These are phyloP conservation scores for Lycium ferocissimum DNA, from an alignment of 257 asterid genomes.

Conservation along the genomic window DNA sequence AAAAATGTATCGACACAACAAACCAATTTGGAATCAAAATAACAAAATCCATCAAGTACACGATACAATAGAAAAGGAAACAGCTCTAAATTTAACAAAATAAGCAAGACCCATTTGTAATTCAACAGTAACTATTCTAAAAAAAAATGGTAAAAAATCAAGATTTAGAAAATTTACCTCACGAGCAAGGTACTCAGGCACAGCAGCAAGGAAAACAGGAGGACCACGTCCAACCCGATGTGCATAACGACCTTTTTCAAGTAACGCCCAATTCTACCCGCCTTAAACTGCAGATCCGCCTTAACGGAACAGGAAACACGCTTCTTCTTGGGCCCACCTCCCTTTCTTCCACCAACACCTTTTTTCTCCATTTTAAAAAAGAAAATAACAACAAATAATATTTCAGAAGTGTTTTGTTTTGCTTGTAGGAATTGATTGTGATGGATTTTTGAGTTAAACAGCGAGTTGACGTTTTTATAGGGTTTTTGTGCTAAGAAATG, in stretches of 20 bases:
- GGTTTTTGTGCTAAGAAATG: too few relatives aligned
- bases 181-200: slow-evolving; percentile 61
- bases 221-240: slow-evolving; percentile 56
- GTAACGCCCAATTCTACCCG: slow-evolving; percentile 63
- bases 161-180: slow-evolving; percentile 38
- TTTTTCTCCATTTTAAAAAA: slow-evolving; percentile 47
- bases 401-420: too few relatives aligned
- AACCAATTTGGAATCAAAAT: background rate
- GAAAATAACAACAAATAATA: background rate
- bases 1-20: background rate
- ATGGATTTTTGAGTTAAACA: too few relatives aligned
- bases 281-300: slow-evolving; percentile 64
- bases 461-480: too few relatives aligned
- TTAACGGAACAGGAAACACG: slow-evolving; percentile 54
- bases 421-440: too few relatives aligned
- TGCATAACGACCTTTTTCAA: slow-evolving; percentile 57
- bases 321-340: slow-evolving; percentile 62
- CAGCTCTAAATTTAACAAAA: background rate
- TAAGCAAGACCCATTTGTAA: background rate
- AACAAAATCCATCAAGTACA: too few relatives aligned
- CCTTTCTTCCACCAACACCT: slow-evolving; percentile 62
- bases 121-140: too few relatives aligned
- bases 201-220: slow-evolving; percentile 58
- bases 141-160: too few relatives aligned
- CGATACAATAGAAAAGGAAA: too few relatives aligned